Evolutionary conservation across 2,329 filamentous ascomycete species (phyloP).

Genomic region (Atkinsonella texensis): DNA sequence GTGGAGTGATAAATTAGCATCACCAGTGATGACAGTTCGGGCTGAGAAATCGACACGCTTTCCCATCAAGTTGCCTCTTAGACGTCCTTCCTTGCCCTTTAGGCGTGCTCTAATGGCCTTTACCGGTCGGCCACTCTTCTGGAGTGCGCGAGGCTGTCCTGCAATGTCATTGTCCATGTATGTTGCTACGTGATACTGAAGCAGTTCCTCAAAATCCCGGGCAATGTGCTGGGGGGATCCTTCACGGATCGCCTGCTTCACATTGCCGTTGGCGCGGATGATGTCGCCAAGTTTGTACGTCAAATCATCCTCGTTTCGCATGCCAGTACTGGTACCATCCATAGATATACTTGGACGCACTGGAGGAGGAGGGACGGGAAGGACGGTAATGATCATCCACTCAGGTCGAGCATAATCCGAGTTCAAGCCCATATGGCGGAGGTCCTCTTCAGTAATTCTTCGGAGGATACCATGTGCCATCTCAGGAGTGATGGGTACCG

Average conservation of each 20-base stretch:
- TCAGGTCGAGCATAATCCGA: slow-evolving; percentile 91
- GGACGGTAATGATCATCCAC: slow-evolving; percentile 94
- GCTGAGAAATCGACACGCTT: slow-evolving; percentile 99
- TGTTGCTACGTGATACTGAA: slow-evolving; percentile 97
- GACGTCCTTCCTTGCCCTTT: slow-evolving; percentile 97
- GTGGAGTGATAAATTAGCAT: slow-evolving; percentile 90
- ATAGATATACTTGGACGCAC: slow-evolving; percentile 96
- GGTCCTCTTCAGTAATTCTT: slow-evolving; percentile 69
- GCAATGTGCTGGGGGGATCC: slow-evolving; percentile 87
- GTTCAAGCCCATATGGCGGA: slow-evolving; percentile 81
- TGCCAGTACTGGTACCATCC: slow-evolving; percentile 82
- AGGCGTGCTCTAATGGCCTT: slow-evolving; percentile 94
- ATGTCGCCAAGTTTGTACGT: slow-evolving; percentile 99
- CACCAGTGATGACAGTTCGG: slow-evolving; percentile 98
- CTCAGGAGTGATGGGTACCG: slow-evolving; percentile 70
- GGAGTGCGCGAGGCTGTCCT: slow-evolving; percentile 82
- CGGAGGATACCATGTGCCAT: slow-evolving; percentile 79
- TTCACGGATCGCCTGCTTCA: slow-evolving; percentile 80
- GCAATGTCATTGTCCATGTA: slow-evolving; percentile 99
- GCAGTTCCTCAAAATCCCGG: slow-evolving; percentile 76
- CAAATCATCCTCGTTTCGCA: slow-evolving; percentile 95
- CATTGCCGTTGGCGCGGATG: slow-evolving; percentile 92
- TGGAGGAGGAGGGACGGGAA: slow-evolving; percentile 89
- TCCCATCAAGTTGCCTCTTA: slow-evolving; percentile 98
- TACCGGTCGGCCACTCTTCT: slow-evolving; percentile 92